Percentiles rank a stretch among this genome's conserved stretches.
Evolutionary conservation across 176 grass and related monocot genomes (phyloP).

Genomic region (Zoysia pacifica): DNA sequence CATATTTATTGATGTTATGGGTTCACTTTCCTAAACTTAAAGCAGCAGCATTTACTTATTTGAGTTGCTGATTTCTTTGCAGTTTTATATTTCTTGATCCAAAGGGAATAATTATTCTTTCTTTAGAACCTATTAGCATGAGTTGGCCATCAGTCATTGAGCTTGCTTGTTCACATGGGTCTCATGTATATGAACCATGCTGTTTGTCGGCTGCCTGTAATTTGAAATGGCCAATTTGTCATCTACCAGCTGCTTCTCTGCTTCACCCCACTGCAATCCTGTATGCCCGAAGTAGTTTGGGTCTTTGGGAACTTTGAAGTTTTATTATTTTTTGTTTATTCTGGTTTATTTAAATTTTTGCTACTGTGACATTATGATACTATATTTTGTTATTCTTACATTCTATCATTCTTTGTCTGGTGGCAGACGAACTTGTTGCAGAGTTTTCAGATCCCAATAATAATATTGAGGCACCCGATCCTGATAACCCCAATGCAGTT

Average conservation of each 20-base stretch:
- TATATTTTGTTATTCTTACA: not conserved
- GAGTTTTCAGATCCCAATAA: slow-evolving; percentile 73
- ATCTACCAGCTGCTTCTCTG: not conserved
- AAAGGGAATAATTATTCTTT: not conserved
- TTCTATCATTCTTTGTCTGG: slow-evolving; percentile 47
- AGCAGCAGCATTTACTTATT: not conserved
- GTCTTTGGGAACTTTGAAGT: not conserved
- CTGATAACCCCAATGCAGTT: slow-evolving; percentile 53
- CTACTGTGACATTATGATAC: not conserved
- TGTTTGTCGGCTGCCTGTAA: no score
- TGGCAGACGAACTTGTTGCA: slow-evolving; percentile 90
- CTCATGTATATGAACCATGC: not conserved
- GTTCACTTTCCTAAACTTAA: not conserved
- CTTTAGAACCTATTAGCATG: not conserved
- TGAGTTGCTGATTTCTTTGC: not conserved
- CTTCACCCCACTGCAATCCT: not conserved
- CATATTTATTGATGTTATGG: not conserved
- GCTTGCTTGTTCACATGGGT: slow-evolving; percentile 10
- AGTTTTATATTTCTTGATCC: not conserved
- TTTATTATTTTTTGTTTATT: not conserved
- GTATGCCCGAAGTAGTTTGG: not conserved
- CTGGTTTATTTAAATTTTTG: not conserved
- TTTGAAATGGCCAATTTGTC: no score
- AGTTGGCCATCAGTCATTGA: no score
- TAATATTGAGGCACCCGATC: slow-evolving; percentile 68